phyloP scores from a whole-genome alignment of 1,284 basidiomycete species.

The Psilocybe mexicana region DNA sequence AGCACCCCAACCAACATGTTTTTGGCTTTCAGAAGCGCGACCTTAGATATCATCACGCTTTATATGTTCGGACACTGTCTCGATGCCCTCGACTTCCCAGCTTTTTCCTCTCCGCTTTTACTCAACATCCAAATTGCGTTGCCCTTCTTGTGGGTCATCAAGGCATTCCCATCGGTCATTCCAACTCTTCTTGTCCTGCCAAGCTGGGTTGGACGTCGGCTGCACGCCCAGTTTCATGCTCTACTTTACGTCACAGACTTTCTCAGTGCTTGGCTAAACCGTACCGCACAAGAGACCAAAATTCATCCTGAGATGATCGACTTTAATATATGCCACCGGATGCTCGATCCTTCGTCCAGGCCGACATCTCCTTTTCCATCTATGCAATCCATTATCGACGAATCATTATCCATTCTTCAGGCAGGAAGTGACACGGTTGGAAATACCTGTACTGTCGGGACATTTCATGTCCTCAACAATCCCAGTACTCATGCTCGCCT shows the following conservation, averaged over 20 bases:
- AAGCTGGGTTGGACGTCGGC: slow-evolving; percentile 14
- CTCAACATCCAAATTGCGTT: slow-evolving; percentile 27
- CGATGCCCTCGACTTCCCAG: slow-evolving; percentile 28
- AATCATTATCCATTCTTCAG: slow-evolving; percentile 33
- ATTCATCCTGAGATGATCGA: slow-evolving; percentile 14
- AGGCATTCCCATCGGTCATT: slow-evolving; percentile 31
- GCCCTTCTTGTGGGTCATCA: slow-evolving; percentile 30
- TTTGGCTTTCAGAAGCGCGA: slow-evolving; percentile 35
- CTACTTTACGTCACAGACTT: slow-evolving; percentile 16
- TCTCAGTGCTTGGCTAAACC: slow-evolving; percentile 24
- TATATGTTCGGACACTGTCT: slow-evolving; percentile 34
- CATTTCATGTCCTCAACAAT: slow-evolving; percentile 32
- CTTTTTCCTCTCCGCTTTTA: slow-evolving; percentile 32
- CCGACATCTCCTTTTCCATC: slow-evolving; percentile 13
- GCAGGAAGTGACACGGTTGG: slow-evolving; percentile 39
- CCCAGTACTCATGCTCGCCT: slow-evolving; percentile 22
- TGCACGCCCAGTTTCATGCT: slow-evolving; percentile 17
- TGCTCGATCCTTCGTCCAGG: slow-evolving; percentile 23
- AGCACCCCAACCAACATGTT: slow-evolving; percentile 31
- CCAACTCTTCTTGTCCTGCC: slow-evolving; percentile 25
- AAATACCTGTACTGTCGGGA: slow-evolving; percentile 34
- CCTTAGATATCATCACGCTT: slow-evolving; percentile 37
- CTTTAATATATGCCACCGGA: slow-evolving; percentile 30
- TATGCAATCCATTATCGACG: slow-evolving; percentile 29
- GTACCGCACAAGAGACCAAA: slow-evolving; percentile 25